Conservation (phyloP, 805 yeast genomes). For the Nakazawaea populi region DNA sequence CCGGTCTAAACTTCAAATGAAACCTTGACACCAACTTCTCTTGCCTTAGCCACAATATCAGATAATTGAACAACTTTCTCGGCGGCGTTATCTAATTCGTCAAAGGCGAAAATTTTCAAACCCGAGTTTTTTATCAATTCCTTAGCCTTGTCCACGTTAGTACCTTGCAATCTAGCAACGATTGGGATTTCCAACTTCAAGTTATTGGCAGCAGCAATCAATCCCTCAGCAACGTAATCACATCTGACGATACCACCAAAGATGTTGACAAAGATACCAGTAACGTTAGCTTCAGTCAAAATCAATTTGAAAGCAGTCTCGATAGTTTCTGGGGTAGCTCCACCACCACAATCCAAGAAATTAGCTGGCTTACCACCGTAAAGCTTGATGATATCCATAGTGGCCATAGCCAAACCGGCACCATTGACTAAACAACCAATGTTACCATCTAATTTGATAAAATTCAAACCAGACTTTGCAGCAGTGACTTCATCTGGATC, state of each 20-base stretch:
- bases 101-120: conserved; percentile 83
- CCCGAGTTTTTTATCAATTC: conserved; percentile 83
- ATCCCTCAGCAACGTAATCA: conserved; percentile 97
- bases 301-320: conserved; percentile 94
- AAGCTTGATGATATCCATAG: conserved; percentile 97
- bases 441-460: conserved; percentile 96
- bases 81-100: conserved; percentile 96
- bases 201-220: conserved; percentile 90
- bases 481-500: conserved; percentile 97
- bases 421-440: conserved; percentile 99
- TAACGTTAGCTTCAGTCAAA: conserved; percentile 80
- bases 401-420: conserved; percentile 99
- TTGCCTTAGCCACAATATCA: conserved; percentile 15
- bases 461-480: conserved; percentile 82
- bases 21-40: conserved; percentile 15
- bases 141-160: conserved; percentile 87
- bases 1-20: conserved; percentile 11
- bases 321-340: conserved; percentile 98
- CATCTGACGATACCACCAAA: conserved; percentile 99
- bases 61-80: conserved; percentile 81
- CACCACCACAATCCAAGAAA: conserved; percentile 99
- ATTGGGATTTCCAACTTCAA: conserved; percentile 89
- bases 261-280: conserved; percentile 95
- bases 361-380: conserved; percentile 99
- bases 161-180: conserved; percentile 98